Percentiles rank a stretch among this genome's conserved stretches.
These are phyloP conservation scores for Phytophthora chlamydospora DNA, from an alignment of 352 stramenopile species.

Conservation along the genomic window DNA sequence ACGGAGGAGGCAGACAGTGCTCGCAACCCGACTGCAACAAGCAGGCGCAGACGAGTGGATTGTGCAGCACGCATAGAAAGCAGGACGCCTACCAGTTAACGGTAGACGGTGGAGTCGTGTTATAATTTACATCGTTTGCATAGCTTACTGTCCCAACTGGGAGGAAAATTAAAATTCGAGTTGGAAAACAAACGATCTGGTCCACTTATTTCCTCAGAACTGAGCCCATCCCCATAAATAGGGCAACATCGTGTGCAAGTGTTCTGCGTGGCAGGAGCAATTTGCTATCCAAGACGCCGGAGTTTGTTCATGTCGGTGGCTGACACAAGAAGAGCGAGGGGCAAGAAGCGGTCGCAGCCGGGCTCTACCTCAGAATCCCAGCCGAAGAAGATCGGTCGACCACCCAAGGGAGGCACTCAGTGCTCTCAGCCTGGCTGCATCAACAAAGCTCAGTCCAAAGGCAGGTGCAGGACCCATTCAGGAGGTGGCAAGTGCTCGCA, in stretches of 20 bases:
- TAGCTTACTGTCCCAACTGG: no score
- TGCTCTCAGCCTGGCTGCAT: constrained; percentile 6
- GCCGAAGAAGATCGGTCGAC: constrained; percentile 21
- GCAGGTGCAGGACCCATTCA: constrained; percentile 22
- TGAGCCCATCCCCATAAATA: no score
- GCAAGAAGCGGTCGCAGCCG: constrained; percentile 6
- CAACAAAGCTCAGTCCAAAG: constrained; percentile 24
- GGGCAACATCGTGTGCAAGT: no score
- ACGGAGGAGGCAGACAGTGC: constrained; percentile 25
- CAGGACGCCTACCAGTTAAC: no score
- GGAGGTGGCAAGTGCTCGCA: constrained; percentile 14
- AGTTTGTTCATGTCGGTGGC: constrained; percentile 13
- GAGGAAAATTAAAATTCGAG: no score
- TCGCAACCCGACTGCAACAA: constrained; percentile 12
- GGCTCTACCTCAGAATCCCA: neutral
- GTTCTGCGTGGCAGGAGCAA: no score
- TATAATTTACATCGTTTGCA: no score
- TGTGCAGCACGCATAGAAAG: constrained; percentile 8
- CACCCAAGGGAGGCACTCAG: constrained; percentile 6
- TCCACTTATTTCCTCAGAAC: no score
- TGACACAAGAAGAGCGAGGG: neutral
- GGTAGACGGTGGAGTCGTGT: no score
- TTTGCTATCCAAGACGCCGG: no score
- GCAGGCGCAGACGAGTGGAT: constrained; percentile 11
- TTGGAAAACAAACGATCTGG: no score